Evolutionary conservation across 2,329 filamentous ascomycete genomes (phyloP), one percentile per base, ranked within the genome.

Genomic region (Ophiostoma sp.): DNA sequence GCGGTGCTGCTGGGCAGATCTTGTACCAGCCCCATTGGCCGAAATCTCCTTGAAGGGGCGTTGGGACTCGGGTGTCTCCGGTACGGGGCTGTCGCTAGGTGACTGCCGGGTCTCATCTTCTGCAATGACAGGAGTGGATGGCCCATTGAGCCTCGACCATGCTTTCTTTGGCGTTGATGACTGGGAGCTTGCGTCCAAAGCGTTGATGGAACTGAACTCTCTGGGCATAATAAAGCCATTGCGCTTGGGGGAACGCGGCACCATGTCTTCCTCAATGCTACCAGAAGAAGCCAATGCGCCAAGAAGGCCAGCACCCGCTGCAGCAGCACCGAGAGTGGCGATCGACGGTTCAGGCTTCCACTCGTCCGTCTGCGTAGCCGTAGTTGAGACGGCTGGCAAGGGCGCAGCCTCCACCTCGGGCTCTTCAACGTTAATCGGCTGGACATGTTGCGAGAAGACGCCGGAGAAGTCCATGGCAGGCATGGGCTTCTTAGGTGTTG

Each of bases 101-200:
- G 84, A 84, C 73, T 89, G 86, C 60, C 84, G 81, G 3, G 87
- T 87, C 72, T 87, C 85, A 75, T 91, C 89, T 76, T 91, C 88
- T 3, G 87, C 86, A 76, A 90, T 88, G 68, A 86, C 75, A 10
- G 82, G 81, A 0, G 79, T 77, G 4, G 76, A 72, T 1, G 79
- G 75, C 27, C 78, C 76, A 71, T 79, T 80, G 54, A 76, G 76
- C 74, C 81, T 84, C 71, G 80, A 81, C 74, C 83, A 81, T 41
- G 78, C 74, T 78, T 77, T 75, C 77, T 80, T 75, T 15, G 82
- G 79, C 27, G 81, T 81, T 70, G 79, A 75, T 23, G 83, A 80
- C 35, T 76, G 64, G 11, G 35, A 23, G 52, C 52, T 65, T 41
- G 67, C 68, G 5, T 69, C 67, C 17, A 67, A 57, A 13, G 35